Base-by-base conservation (phyloP, 176 grass and related monocot species). In the Avena sativa region DNA sequence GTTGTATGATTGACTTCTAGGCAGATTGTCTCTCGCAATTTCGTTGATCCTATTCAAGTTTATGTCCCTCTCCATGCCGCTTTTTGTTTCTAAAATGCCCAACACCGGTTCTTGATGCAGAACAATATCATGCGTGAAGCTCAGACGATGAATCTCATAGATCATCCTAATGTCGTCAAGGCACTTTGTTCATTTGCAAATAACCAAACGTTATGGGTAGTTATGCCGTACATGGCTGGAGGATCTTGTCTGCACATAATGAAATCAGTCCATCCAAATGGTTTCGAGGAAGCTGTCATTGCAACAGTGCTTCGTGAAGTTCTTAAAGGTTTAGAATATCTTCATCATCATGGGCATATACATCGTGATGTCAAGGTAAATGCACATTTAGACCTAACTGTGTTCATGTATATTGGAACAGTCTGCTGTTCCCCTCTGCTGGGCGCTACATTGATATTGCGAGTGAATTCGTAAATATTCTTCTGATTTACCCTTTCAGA, bases 201-300 rank as follows among this genome's bases (percentile, higher is more conserved):
- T 60, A 83, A 86, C 59, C 92, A 93, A 80, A 88, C 88, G 14
- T 40, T 98, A 20, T 98, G 92, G 94, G 90, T 98, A 19, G 89
- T 98, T 53, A 96, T 98, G 94, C 97, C 97, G n/a, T 96, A 96
- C 65, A 99, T 99, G 97, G 92, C 88, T 8, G 93, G 90, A 60
- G 97, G 97, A 17, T 99, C 97, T 77, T 95, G 89, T 76, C 94
- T 99, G 91, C 97, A 99, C 84, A 94, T 99, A 88, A 92, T 99
- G 93, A 99, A 99, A 80, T 94, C 97, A 47, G 89, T 85, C 15
- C 89, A 85, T n/a, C 92, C 94, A 38, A 57, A 87, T 85, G 97
- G 97, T 78, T 92, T 99, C 5, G 89, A 91, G 11, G 97, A 99
- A 85, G 40, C 81, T 30, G 13, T 99, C 55, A 99, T 99, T 91